Evolutionary conservation across 75 land plant genomes (phyloP), one percentile per base, ranked within the genome.

Genomic region (Gnetum montanum): DNA sequence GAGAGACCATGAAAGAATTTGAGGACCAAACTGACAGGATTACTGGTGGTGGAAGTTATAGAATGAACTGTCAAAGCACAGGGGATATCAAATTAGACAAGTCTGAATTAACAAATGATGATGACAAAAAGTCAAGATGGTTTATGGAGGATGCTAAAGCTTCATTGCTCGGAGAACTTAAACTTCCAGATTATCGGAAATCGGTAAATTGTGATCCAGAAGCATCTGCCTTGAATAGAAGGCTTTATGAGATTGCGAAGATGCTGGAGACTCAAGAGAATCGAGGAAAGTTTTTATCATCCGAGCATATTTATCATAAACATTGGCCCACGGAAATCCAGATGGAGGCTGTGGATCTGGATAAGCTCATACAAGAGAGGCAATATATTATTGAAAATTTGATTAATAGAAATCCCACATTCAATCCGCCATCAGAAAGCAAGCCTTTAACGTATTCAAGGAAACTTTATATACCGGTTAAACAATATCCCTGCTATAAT

Each of bases 261-360:
- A 74, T 76, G 8, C 49, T 85, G 38, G 98, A 94, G 61, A 84
- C 77, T 30, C 58, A 81, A 0, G 79, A 78, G 6, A 96, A 94
- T 45, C 96, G 96, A 0, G 79, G 70, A 8, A 64, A 90, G 24
- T 89, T 90, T 15, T 96, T 96, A 49, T 89, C 96, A 4, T 96
- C 98, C 0, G 96, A 89, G 53, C 98, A 96, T 1, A 53, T 94
- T n/a, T 94, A 94, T 62, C 96, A 94, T 50, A 89, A 94, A 54
- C 73, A 83, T 82, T 96, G 98, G 8, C 68, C 89, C 33, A 72
- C 91, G 52, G 78, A 89, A 36, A 94, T 89, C 51, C 85, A 96
- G 2, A 71, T 87, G 29, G 98, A 94, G 66, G 85, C 67, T 47
- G 64, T 96, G 6, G 96, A 90, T 4, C 57, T 90, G 3, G 98